phyloP scores from a whole-genome alignment of 1,284 basidiomycete genomes.

The Schizopora paradoxa region DNA sequence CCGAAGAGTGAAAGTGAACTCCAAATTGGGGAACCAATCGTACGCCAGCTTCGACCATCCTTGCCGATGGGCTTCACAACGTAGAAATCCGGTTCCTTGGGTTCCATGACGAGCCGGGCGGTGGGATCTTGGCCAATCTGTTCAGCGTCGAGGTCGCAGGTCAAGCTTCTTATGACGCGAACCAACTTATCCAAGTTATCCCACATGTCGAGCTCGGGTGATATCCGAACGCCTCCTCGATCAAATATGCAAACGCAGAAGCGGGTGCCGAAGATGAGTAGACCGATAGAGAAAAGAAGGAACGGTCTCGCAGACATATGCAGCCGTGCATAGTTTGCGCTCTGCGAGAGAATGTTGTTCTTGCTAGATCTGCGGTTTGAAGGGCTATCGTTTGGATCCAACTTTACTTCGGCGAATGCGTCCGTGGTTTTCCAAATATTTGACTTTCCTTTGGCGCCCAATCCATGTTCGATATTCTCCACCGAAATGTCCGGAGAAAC shows the following conservation, averaged over 20 bases:
- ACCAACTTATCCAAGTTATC: slow-evolving; percentile 12
- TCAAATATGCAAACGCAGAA: slow-evolving; percentile 23
- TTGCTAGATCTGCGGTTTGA: background rate
- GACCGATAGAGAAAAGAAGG: slow-evolving; percentile 21
- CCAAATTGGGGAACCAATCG: too few species aligned
- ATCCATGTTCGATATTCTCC: background rate
- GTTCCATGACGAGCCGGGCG: slow-evolving; percentile 4
- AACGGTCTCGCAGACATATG: slow-evolving; percentile 24
- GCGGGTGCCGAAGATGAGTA: slow-evolving; percentile 21
- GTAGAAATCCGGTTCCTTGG: background rate
- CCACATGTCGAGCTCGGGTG: slow-evolving; percentile 13
- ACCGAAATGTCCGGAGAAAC: background rate
- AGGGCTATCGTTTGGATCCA: background rate
- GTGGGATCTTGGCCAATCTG: slow-evolving; percentile 19
- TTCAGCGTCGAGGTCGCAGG: background rate
- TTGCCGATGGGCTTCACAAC: background rate
- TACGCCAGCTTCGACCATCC: background rate
- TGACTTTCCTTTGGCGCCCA: too few species aligned
- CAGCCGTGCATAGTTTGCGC: slow-evolving; percentile 23
- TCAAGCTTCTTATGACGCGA: slow-evolving; percentile 10
- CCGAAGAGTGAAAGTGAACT: background rate
- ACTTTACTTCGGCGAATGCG: background rate
- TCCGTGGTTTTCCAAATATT: background rate
- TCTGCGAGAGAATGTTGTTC: slow-evolving; percentile 6
- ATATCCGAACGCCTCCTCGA: slow-evolving; percentile 20